These are phyloP conservation scores for Dryas alaskensis DNA, from an alignment of 306 rosid genomes.

Conservation along the genomic window DNA sequence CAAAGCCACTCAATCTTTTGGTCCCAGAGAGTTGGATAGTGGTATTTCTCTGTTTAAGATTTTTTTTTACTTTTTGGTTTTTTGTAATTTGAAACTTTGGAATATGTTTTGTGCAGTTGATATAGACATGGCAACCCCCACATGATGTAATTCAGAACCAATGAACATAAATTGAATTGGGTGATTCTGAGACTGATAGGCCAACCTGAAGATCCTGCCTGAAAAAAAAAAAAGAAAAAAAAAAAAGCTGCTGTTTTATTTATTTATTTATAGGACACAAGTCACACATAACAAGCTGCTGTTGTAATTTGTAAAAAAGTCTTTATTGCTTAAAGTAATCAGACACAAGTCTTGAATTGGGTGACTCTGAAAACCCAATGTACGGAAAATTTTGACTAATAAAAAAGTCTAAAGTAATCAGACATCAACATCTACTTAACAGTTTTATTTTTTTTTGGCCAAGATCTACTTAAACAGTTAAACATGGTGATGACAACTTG, in stretches of 20 bases:
- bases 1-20: conserved; percentile 1
- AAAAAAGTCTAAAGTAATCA: not conserved
- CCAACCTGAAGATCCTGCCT: conserved; percentile 8
- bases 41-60: not conserved
- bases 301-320: not conserved
- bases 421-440: conserved; percentile 1
- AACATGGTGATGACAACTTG: not conserved
- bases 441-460: no score
- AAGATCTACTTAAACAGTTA: no score
- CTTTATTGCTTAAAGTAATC: no score
- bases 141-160: not conserved
- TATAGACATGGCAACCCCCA: not conserved
- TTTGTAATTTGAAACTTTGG: not conserved
- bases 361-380: not conserved
- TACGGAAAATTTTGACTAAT: not conserved
- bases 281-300: not conserved
- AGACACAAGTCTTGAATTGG: not conserved
- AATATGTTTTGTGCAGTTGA: not conserved
- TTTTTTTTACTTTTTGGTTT: not conserved
- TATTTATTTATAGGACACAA: no score
- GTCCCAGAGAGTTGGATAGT: not conserved
- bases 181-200: not conserved
- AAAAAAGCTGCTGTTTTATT: not conserved
- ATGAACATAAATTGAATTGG: not conserved
- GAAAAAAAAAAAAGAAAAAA: not conserved